Conservation (phyloP, 1,284 basidiomycete species). For the Tilletia setariae region DNA sequence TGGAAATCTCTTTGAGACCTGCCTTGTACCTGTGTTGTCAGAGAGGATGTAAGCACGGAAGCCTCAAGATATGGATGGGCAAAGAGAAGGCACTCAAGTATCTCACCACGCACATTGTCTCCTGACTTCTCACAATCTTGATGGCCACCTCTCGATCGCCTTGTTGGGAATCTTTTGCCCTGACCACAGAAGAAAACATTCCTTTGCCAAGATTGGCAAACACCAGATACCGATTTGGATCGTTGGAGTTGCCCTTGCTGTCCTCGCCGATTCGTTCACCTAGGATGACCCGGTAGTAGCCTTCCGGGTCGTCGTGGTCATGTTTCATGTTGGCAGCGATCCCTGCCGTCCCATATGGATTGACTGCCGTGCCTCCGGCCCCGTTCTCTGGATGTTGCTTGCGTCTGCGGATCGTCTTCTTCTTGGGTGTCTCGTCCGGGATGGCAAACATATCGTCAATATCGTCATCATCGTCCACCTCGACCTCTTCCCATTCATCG, state of each 20-base stretch:
- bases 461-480: conserved; percentile 47
- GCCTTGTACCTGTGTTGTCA: conserved; percentile 66
- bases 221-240: conserved; percentile 72
- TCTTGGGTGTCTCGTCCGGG: conserved; percentile 31
- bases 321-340: conserved; percentile 43
- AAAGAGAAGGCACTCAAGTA: no score
- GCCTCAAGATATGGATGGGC: neutral
- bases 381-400: conserved; percentile 18
- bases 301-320: conserved; percentile 75
- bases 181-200: conserved; percentile 96
- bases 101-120: conserved; percentile 68
- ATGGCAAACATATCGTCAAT: conserved; percentile 52
- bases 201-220: conserved; percentile 92
- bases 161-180: conserved; percentile 66
- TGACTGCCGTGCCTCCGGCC: neutral
- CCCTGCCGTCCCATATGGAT: neutral
- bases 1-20: conserved; percentile 85
- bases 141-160: conserved; percentile 76
- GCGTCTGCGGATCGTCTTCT: conserved; percentile 31
- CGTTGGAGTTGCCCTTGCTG: conserved; percentile 55
- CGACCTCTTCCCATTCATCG: conserved; percentile 43
- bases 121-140: conserved; percentile 92
- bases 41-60: neutral
- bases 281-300: conserved; percentile 90
- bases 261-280: conserved; percentile 84